phyloP scores from a whole-genome alignment of 805 yeast species.

The Ogataea paraovalis region DNA sequence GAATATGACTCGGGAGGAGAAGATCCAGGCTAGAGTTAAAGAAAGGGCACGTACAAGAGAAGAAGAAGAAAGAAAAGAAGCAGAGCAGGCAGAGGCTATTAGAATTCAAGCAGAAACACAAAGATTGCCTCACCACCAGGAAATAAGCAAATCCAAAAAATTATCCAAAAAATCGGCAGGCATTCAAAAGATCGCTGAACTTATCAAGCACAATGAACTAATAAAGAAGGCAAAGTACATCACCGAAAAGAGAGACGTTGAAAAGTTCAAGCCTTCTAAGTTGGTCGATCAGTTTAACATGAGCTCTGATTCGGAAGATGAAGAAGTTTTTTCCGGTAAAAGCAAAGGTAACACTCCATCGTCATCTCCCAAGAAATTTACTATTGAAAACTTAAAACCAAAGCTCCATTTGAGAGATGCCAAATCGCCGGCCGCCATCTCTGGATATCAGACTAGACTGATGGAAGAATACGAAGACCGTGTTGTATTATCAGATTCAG shows the following conservation, averaged over 20 bases:
- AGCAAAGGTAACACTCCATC: background rate
- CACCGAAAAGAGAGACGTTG: constrained; percentile 13
- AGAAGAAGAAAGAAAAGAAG: constrained; percentile 8
- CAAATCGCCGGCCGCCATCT: background rate
- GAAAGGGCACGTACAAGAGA: constrained; percentile 17
- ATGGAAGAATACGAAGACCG: background rate
- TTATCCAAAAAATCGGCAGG: constrained; percentile 4
- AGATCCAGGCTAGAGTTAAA: constrained; percentile 26
- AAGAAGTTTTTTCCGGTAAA: background rate
- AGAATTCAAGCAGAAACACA: background rate
- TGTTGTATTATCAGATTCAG: constrained; percentile 2
- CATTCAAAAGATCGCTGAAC: constrained; percentile 8
- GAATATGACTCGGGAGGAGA: constrained; percentile 23
- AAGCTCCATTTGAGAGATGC: background rate
- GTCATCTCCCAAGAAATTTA: background rate
- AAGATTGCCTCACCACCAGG: constrained; percentile 4
- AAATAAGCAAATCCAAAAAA: constrained; percentile 2
- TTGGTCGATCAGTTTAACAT: constrained; percentile 19
- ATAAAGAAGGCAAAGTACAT: constrained; percentile 14
- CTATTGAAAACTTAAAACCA: background rate
- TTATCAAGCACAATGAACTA: constrained; percentile 19
- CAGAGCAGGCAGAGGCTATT: background rate
- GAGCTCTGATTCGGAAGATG: constrained; percentile 2
- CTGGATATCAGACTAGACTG: background rate
- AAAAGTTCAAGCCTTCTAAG: constrained; percentile 21